These are phyloP conservation scores for Oryza meridionalis DNA, from an alignment of 176 grass and related monocot genomes.

Conservation along the genomic window DNA sequence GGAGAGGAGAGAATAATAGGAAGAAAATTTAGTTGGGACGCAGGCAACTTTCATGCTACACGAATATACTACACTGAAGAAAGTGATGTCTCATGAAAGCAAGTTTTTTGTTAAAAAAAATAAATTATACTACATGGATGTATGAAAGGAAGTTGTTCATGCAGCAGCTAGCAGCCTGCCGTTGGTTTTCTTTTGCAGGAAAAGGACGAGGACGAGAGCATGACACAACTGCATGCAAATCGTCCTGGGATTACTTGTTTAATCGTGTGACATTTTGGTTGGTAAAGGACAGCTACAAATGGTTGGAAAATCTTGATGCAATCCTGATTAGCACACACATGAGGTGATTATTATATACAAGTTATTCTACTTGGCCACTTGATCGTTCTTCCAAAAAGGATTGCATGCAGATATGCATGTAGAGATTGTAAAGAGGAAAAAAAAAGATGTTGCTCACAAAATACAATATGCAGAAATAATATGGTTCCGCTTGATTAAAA, in stretches of 20 bases:
- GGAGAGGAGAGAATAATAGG: not conserved
- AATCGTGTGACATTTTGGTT: not conserved
- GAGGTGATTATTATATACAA: conserved; percentile 2
- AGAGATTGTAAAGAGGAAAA: not conserved
- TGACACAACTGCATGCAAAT: not conserved
- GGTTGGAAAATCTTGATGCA: conserved; percentile 23
- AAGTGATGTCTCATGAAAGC: conserved; percentile 47
- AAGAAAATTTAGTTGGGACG: not conserved
- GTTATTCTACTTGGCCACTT: conserved; percentile 6
- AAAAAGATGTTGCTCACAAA: not conserved
- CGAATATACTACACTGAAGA: conserved; percentile 44
- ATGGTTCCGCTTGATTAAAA: not conserved
- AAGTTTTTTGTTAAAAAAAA: not conserved
- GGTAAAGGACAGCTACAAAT: not conserved
- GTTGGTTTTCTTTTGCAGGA: not conserved
- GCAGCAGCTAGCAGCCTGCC: not conserved
- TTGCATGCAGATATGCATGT: not conserved
- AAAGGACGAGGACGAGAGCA: conserved; percentile 35
- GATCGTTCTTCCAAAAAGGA: not conserved
- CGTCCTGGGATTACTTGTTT: not conserved
- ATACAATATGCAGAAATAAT: not conserved
- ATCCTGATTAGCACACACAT: not conserved
- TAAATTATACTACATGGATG: not conserved
- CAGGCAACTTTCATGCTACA: conserved; percentile 38
- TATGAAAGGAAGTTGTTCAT: not conserved